Evolutionary conservation across 2,329 filamentous ascomycete species (phyloP), one percentile per base, ranked within the genome.

Genomic region (Aspergillus spinulosporus): DNA sequence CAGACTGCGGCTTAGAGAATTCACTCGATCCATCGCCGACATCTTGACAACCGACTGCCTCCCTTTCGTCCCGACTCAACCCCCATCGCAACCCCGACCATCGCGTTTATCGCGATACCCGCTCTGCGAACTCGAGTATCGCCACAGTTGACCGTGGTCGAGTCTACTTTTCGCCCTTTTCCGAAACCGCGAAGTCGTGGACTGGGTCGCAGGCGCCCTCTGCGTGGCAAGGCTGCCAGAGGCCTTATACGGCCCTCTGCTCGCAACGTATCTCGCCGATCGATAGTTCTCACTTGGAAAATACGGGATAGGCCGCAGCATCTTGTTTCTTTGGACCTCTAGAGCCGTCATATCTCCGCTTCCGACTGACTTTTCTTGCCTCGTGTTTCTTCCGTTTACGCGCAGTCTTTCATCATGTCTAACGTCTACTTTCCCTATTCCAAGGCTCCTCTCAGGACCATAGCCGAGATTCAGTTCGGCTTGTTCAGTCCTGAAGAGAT

Each of bases 401-500:
- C 61, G 57, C 62, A 67, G 65, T 71, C 65, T 71, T 74, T 73
- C 78, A 90, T 70, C 71, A 96, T 99, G 94, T 85, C 93, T 80
- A 96, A 95, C 79, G 87, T 93, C 66, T 88, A 88, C 74, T 96
- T 96, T 72, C 83, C 88, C 72, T 90, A 92, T 78, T 96, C 90
- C 74, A 92, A 89, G 84, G 92, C 90, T 85, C 92, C 92, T 76
- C 84, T 97, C 84, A 93, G 94, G 82, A 96, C 89, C 65, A 92
- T 99, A 70, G 88, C 97, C 83, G 95, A 99, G 83, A 96, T 99
- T 69, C 95, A 99, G 82, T 99, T 99, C 73, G 94, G 94, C 72
- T 85, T 99, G 73, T 85, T 99, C 76, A 96, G 94, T 36, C 94
- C 94, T 28, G 94, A 99, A 75, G 95, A 99, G 81, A 96, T 97